Conservation (phyloP, 1,284 basidiomycete genomes). For the Austroboletus niveus region DNA sequence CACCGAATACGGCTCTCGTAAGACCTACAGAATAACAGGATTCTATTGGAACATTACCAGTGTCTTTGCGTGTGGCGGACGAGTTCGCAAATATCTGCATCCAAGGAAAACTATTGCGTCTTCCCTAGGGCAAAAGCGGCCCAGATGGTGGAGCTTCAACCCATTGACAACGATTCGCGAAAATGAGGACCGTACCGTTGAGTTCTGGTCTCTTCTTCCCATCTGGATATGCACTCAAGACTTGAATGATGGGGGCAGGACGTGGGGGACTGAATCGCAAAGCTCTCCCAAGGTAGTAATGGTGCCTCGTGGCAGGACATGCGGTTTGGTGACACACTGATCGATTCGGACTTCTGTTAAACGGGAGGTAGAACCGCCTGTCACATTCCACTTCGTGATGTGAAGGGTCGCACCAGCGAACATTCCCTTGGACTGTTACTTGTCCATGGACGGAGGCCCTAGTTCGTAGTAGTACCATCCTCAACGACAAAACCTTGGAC, state of each 20-base stretch:
- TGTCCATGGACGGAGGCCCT: conserved; percentile 2
- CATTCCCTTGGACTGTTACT: conserved; percentile 7
- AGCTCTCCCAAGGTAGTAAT: conserved; percentile 4
- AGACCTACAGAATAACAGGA: conserved; percentile 1
- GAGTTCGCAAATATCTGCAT: neutral
- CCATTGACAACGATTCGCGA: neutral
- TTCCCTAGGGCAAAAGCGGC: conserved; percentile 7
- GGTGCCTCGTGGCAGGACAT: conserved; percentile 27
- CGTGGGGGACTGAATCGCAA: neutral
- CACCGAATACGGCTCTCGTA: conserved; percentile 7
- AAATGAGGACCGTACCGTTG: neutral
- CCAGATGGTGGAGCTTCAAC: conserved; percentile 4
- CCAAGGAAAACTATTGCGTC: too few species aligned
- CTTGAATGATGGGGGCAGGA: conserved; percentile 3
- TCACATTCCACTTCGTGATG: neutral
- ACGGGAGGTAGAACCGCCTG: neutral
- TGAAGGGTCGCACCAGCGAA: conserved; percentile 8
- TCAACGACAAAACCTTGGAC: conserved; percentile 5
- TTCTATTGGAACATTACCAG: conserved; percentile 14
- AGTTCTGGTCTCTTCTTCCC: neutral
- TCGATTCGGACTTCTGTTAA: conserved; percentile 6
- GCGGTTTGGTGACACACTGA: conserved; percentile 17
- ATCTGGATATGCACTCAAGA: neutral
- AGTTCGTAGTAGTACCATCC: neutral
- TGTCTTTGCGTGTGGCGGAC: conserved; percentile 1